phyloP scores from a whole-genome alignment of 495 filamentous ascomycete species.

The Aspergillus bertholletiae region DNA sequence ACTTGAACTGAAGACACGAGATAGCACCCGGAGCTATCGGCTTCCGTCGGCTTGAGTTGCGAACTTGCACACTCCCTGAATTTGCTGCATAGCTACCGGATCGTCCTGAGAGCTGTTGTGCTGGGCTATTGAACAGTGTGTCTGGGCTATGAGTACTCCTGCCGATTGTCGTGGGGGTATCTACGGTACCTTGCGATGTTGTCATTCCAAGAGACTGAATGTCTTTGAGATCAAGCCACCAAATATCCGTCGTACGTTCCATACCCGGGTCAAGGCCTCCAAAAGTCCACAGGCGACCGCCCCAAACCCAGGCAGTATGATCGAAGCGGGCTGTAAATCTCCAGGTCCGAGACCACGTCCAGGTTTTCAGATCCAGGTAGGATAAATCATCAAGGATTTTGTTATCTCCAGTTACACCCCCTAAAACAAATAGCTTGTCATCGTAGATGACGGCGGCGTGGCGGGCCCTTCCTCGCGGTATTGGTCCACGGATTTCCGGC shows the following conservation, averaged over 20 bases:
- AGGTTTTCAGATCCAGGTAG: slow-evolving; percentile 94
- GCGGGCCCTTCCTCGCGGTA: slow-evolving; percentile 83
- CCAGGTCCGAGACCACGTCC: slow-evolving; percentile 97
- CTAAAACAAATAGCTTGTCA: slow-evolving; percentile 91
- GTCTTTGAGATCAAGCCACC: slow-evolving; percentile 93
- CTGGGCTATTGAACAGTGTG: slow-evolving; percentile 36
- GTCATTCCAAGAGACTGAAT: slow-evolving; percentile 77
- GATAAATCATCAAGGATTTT: slow-evolving; percentile 92
- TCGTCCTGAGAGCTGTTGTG: slow-evolving; percentile 46
- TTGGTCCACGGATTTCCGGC: slow-evolving; percentile 74
- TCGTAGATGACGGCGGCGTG: slow-evolving; percentile 94
- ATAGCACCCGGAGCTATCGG: slow-evolving; percentile 83
- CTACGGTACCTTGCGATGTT: slow-evolving; percentile 62
- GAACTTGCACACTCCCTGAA: slow-evolving; percentile 80
- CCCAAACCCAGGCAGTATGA: slow-evolving; percentile 89
- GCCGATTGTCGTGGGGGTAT: slow-evolving; percentile 32
- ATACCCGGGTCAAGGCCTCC: slow-evolving; percentile 91
- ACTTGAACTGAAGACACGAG: slow-evolving; percentile 82
- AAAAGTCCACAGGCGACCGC: slow-evolving; percentile 93
- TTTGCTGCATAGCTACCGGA: slow-evolving; percentile 82
- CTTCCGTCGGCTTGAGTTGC: slow-evolving; percentile 64
- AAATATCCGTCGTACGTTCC: slow-evolving; percentile 92
- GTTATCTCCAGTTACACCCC: slow-evolving; percentile 83
- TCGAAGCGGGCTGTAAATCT: slow-evolving; percentile 91
- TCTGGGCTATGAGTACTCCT: slow-evolving; percentile 43